These are phyloP conservation scores for Cercospora zeina DNA, from an alignment of 2,329 filamentous ascomycete genomes.

Conservation along the genomic window DNA sequence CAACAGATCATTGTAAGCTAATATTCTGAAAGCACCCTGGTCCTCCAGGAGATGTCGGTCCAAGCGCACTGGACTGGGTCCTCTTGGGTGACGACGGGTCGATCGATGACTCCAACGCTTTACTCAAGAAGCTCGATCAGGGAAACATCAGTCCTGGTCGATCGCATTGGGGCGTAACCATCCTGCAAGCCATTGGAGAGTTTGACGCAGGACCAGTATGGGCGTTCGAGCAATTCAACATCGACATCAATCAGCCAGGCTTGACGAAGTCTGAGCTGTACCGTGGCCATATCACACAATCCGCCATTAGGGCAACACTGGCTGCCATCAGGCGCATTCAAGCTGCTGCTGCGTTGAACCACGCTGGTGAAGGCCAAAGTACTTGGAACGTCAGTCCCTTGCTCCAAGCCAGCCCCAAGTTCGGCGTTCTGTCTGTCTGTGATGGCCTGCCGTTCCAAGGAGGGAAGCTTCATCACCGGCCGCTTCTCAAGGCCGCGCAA, in stretches of 20 bases:
- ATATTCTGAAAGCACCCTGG: conserved; percentile 40
- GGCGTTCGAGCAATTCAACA: conserved; percentile 48
- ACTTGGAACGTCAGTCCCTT: conserved; percentile 25
- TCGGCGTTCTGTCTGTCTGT: conserved; percentile 39
- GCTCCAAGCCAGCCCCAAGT: conserved; percentile 36
- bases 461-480: conserved; percentile 43
- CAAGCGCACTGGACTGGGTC: conserved; percentile 48
- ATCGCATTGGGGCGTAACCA: conserved; percentile 47
- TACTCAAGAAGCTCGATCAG: conserved; percentile 37
- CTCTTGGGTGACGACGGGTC: conserved; percentile 48
- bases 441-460: conserved; percentile 44
- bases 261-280: conserved; percentile 49
- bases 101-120: conserved; percentile 36
- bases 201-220: conserved; percentile 50
- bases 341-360: conserved; percentile 29
- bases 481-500: conserved; percentile 45
- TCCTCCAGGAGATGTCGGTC: conserved; percentile 47
- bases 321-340: conserved; percentile 45
- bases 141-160: conserved; percentile 39
- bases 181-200: conserved; percentile 45
- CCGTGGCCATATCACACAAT: conserved; percentile 44
- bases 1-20: neutral
- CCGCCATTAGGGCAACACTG: conserved; percentile 43
- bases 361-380: neutral
- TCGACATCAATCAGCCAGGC: conserved; percentile 45